phyloP scores from a whole-genome alignment of 2,329 filamentous ascomycete species.

The Emmonsiellopsis sp. region DNA sequence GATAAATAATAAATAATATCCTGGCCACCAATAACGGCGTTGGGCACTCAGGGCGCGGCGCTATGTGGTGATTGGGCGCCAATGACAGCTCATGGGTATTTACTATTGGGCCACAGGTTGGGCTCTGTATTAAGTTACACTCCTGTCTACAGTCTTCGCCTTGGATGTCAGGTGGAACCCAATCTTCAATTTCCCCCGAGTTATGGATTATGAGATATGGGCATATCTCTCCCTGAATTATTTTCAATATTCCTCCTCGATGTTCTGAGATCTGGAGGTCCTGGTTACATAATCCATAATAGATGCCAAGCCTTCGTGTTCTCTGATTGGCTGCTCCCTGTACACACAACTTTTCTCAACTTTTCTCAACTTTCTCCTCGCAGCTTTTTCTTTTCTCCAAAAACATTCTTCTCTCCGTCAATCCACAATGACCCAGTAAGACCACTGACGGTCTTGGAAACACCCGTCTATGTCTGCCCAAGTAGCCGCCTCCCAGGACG shows the following conservation, averaged over 20 bases:
- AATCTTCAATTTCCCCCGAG: too few relatives aligned
- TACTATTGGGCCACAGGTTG: not conserved
- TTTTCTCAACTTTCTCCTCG: not conserved
- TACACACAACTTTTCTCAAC: not conserved
- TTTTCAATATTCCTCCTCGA: not conserved
- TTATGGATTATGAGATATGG: too few relatives aligned
- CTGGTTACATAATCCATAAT: not conserved
- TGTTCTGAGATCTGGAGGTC: not conserved
- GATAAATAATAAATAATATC: too few relatives aligned
- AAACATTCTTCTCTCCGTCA: too few relatives aligned
- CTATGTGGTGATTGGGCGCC: conserved; percentile 6
- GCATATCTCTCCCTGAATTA: too few relatives aligned
- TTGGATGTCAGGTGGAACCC: not conserved
- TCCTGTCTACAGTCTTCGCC: not conserved
- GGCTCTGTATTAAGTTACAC: not conserved
- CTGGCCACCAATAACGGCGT: not conserved
- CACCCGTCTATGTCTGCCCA: not conserved
- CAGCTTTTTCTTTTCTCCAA: too few relatives aligned
- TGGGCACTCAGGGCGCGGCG: not conserved
- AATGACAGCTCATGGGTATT: not conserved
- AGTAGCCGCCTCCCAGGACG: conserved; percentile 14
- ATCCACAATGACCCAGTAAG: not conserved
- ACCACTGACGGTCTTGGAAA: not conserved
- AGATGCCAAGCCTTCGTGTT: not conserved
- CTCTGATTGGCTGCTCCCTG: not conserved